Conservation (phyloP, 257 asterid genomes). For the Solanum peruvianum region DNA sequence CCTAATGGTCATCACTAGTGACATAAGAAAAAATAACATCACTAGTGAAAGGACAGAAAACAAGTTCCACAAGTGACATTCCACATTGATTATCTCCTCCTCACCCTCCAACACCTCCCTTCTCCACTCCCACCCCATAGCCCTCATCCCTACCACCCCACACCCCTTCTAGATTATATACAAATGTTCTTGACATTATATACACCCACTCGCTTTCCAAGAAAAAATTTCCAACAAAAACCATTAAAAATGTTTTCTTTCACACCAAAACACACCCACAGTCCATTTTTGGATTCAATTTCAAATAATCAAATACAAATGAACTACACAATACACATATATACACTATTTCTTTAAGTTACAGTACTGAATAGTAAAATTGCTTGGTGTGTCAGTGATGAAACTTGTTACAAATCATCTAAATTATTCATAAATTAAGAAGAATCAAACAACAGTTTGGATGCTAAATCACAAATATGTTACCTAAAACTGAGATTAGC, state of each 20-base stretch:
- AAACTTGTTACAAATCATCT: neutral
- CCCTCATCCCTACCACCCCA: neutral
- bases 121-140: neutral
- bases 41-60: neutral
- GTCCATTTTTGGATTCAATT: neutral
- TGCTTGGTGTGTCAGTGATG: neutral
- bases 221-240: neutral
- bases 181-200: neutral
- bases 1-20: neutral
- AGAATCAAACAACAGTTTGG: neutral
- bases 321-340: neutral
- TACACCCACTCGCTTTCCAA: neutral
- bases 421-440: neutral
- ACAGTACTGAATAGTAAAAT: neutral
- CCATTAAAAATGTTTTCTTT: neutral
- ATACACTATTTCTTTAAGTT: neutral
- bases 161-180: neutral
- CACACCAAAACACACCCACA: neutral
- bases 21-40: neutral
- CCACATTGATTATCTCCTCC: neutral
- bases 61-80: neutral
- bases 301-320: neutral
- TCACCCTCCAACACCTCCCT: neutral
- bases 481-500: neutral
- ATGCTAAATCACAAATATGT: neutral